Conservation (phyloP, 129 eudicot species). For the Arctium minus region DNA sequence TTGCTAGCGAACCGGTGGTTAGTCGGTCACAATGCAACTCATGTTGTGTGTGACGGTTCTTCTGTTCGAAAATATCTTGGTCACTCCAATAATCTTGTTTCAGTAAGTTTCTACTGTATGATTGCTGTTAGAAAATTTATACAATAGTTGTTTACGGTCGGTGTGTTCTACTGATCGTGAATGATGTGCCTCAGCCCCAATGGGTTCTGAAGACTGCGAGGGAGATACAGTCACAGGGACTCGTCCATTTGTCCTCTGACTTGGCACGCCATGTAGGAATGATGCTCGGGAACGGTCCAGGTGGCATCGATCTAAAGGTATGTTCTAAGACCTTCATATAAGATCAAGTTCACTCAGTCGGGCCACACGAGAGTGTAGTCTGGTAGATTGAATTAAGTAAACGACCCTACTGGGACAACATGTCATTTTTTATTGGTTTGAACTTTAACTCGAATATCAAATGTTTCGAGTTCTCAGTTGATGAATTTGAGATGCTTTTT, state of each 20-base stretch:
- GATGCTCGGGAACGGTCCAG: slow-evolving; percentile 38
- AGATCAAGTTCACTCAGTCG: not conserved
- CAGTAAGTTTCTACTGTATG: slow-evolving; percentile 45
- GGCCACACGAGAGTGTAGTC: not conserved
- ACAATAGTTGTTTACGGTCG: not conserved
- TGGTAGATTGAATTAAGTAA: not conserved
- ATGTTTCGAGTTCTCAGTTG: not conserved
- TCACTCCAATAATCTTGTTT: slow-evolving; percentile 65
- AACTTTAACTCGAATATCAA: too few relatives aligned
- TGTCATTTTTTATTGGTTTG: not conserved
- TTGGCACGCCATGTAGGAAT: slow-evolving; percentile 77
- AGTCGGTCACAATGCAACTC: slow-evolving; percentile 62
- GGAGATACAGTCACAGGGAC: slow-evolving; percentile 62
- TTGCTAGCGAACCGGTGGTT: slow-evolving; percentile 50
- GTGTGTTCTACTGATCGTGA: not conserved
- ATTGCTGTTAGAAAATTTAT: not conserved
- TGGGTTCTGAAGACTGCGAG: slow-evolving; percentile 80
- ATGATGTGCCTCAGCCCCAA: slow-evolving; percentile 56
- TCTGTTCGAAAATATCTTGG: slow-evolving; percentile 65
- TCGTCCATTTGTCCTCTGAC: slow-evolving; percentile 80
- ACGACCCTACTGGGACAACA: not conserved
- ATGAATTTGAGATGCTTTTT: not conserved
- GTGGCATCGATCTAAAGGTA: slow-evolving; percentile 41
- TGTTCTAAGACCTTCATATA: not conserved
- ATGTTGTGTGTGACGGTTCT: slow-evolving; percentile 90